Percentiles rank a stretch among this genome's conserved stretches.
Evolutionary conservation across 139 green algal genomes (phyloP).

Genomic region (Yamagishiella unicocca): DNA sequence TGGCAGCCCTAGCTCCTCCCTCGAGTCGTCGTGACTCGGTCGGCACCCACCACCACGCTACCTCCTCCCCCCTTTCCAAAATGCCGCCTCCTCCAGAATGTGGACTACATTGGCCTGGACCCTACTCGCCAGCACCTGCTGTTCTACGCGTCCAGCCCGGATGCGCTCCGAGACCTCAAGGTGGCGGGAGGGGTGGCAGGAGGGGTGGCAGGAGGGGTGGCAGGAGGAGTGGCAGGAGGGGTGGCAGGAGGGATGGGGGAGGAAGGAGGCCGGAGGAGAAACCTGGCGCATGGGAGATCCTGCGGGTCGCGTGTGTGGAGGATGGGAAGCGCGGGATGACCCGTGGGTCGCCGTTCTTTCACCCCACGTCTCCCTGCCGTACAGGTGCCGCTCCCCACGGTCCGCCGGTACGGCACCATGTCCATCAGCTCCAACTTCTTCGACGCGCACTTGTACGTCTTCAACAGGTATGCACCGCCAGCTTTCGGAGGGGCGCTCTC

Average conservation of each 20-base stretch:
- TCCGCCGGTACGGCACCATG: constrained; percentile 51
- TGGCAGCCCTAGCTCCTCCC: no score
- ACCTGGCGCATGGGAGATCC: no score
- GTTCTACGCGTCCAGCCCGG: constrained; percentile 73
- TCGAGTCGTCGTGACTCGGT: no score
- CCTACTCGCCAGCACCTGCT: constrained; percentile 63
- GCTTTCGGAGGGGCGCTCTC: no score
- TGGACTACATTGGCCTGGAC: constrained; percentile 88
- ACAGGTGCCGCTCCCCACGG: constrained; percentile 48
- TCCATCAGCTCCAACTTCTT: constrained; percentile 67
- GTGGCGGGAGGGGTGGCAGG: neutral
- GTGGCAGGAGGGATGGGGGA: no score
- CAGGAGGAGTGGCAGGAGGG: no score
- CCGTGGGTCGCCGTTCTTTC: no score
- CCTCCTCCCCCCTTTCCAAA: neutral
- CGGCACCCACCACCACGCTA: neutral
- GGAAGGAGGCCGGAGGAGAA: neutral
- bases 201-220: neutral
- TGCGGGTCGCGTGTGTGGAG: no score
- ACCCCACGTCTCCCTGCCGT: neutral
- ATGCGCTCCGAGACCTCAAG: constrained; percentile 66
- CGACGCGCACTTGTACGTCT: constrained; percentile 80
- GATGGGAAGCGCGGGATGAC: no score
- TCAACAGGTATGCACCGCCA: constrained; percentile 63
- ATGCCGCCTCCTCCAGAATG: constrained; percentile 68